Evolutionary conservation across 306 rosid species (phyloP), one percentile per base, ranked within the genome.

Genomic region (Prunus padus): DNA sequence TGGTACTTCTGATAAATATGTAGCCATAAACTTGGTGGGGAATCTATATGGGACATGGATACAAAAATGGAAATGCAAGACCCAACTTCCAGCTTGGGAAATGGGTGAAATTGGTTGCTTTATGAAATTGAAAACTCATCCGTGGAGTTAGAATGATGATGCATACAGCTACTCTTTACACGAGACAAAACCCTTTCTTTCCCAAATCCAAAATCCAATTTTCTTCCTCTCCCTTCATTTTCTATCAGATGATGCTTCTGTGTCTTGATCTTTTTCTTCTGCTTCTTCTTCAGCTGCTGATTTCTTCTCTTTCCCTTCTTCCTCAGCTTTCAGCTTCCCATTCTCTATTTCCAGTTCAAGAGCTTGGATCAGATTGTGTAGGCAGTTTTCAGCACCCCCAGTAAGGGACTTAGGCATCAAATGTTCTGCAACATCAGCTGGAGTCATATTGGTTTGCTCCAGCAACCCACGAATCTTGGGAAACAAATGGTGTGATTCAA

Each of bases 381-480:
- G 77, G 33, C 83, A 76, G 31, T 60, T 3, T 3, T 81, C 86
- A 40, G 72, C 75, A 30, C 82, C 83, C 68, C 64, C 80, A 40
- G 54, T 42, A 63, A 82, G 71, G 42, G 61, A 40, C 80, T 88
- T 91, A 28, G 96, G 94, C 97, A 89, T 91, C 82, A 93, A 70
- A 79, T 91, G 87, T 76, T 93, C 94, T 0, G 97, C 97, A n/a
- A 93, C 92, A 28, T 93, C 98, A 19, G 98, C 98, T 20, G 98
- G 98, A 0, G 88, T 83, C 68, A 83, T 86, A 2, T 85, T 59
- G 2, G 59, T 37, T 15, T 85, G 86, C 73, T 64, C 70, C n/a
- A 88, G 70, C 86, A 87, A 13, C 2, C 59, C 73, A 4, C 75
- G 0, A 15, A 94, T 80, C 33, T 47, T 75, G 0, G 66, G 65